phyloP scores from a whole-genome alignment of 2,329 filamentous ascomycete species.

The Claviceps humidiphila region DNA sequence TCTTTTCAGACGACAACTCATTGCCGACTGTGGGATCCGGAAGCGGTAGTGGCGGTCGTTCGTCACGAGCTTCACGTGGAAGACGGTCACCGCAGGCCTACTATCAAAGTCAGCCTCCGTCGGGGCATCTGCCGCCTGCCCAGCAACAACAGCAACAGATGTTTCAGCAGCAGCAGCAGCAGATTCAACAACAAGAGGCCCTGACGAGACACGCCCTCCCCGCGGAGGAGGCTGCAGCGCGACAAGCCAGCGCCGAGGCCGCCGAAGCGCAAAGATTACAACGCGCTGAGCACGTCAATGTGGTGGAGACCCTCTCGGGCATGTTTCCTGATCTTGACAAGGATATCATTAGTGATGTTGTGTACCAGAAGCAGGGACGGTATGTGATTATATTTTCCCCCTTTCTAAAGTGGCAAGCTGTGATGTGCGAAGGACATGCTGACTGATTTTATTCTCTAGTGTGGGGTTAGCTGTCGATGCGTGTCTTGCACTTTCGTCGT shows the following conservation, averaged over 20 bases:
- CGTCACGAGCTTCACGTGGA: conserved; percentile 21
- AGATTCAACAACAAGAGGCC: background rate
- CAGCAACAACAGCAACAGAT: conserved; percentile 5
- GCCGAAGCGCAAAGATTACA: conserved; percentile 79
- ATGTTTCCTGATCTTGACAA: conserved; percentile 96
- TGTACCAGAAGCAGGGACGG: conserved; percentile 89
- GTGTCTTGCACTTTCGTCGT: conserved; percentile 56
- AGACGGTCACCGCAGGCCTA: conserved; percentile 17
- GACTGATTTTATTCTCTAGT: conserved; percentile 26
- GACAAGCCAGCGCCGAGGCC: conserved; percentile 79
- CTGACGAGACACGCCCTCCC: conserved; percentile 36
- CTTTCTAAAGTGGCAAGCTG: too few relatives aligned
- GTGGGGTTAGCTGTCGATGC: conserved; percentile 78
- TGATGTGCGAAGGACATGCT: background rate
- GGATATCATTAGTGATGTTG: conserved; percentile 93
- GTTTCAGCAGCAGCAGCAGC: conserved; percentile 5
- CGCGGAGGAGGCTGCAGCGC: conserved; percentile 76
- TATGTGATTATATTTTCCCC: conserved; percentile 32
- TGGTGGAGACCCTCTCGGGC: conserved; percentile 84
- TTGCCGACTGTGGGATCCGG: conserved; percentile 21
- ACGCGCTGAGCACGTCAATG: conserved; percentile 70
- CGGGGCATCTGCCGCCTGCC: conserved; percentile 11
- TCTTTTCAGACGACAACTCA: conserved; percentile 63
- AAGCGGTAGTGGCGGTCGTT: conserved; percentile 19
- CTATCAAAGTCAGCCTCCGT: conserved; percentile 12